These are phyloP conservation scores for Hygrophorus pudorinus DNA, from an alignment of 768 basidiomycete genomes.

Conservation along the genomic window DNA sequence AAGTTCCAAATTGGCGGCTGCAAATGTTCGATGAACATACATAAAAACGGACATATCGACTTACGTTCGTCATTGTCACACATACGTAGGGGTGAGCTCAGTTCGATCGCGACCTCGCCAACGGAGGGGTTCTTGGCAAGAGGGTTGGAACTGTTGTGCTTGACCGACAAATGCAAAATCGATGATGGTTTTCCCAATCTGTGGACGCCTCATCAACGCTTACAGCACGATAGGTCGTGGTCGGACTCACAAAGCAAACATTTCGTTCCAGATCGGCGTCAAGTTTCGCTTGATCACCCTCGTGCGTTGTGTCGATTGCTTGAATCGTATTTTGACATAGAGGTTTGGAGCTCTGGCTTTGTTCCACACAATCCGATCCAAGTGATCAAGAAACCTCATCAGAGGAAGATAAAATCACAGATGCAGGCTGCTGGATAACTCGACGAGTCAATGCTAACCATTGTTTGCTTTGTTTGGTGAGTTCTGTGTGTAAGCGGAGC, in stretches of 20 bases:
- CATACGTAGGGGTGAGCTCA: background rate
- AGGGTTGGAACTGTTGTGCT: no score
- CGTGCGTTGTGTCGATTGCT: background rate
- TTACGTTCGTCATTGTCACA: background rate
- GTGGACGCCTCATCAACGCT: no score
- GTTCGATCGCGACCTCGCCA: background rate
- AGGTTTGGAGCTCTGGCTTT: background rate
- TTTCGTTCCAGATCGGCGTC: background rate
- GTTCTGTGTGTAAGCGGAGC: no score
- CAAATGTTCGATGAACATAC: background rate
- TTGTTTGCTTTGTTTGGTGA: no score
- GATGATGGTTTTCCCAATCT: no score
- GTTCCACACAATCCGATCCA: no score
- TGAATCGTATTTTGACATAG: background rate
- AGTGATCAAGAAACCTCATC: no score
- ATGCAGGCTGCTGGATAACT: no score
- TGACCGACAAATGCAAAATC: no score
- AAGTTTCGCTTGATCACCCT: background rate
- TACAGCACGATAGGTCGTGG: no score
- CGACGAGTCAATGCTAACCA: no score
- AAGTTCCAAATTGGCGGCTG: background rate
- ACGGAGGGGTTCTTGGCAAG: background rate
- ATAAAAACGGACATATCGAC: background rate
- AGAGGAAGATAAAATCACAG: no score
- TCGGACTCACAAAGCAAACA: background rate